Evolutionary conservation across 2,329 filamentous ascomycete species (phyloP).

Genomic region (Coleophoma eucalyptorum): DNA sequence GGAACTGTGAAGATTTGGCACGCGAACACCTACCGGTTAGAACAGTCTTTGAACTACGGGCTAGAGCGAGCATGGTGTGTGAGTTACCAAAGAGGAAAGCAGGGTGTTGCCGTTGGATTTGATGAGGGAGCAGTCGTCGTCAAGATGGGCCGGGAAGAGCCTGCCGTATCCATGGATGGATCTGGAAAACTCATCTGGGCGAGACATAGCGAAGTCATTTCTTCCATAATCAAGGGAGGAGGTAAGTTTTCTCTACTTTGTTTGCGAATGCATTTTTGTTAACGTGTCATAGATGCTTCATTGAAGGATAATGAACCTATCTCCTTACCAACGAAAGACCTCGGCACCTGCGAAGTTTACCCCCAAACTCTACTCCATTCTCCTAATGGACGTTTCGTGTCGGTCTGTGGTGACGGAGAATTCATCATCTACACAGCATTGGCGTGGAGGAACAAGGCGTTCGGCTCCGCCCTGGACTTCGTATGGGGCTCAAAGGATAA

Average conservation of each 20-base stretch:
- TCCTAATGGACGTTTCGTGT: slow-evolving; percentile 87
- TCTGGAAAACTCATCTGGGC: slow-evolving; percentile 97
- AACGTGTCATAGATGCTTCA: slow-evolving; percentile 54
- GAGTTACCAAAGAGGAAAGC: slow-evolving; percentile 88
- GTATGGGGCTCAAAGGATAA: slow-evolving; percentile 97
- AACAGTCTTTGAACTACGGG: slow-evolving; percentile 94
- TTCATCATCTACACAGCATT: slow-evolving; percentile 99
- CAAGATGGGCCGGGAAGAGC: slow-evolving; percentile 95
- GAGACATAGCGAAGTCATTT: slow-evolving; percentile 90
- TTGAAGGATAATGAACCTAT: slow-evolving; percentile 89
- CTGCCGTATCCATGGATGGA: slow-evolving; percentile 93
- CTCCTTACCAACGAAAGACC: slow-evolving; percentile 83
- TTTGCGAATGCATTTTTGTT: too few species aligned
- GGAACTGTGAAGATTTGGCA: slow-evolving; percentile 98
- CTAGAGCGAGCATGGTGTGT: slow-evolving; percentile 98
- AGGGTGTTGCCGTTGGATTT: slow-evolving; percentile 92
- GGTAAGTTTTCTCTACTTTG: slow-evolving; percentile 36
- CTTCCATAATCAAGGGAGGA: slow-evolving; percentile 89
- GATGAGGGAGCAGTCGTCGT: slow-evolving; percentile 97
- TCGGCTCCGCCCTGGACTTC: slow-evolving; percentile 92
- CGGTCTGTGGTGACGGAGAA: slow-evolving; percentile 91
- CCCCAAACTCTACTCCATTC: slow-evolving; percentile 92
- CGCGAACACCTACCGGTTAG: slow-evolving; percentile 92
- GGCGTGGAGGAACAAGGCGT: slow-evolving; percentile 95
- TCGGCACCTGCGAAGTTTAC: slow-evolving; percentile 95